phyloP scores from a whole-genome alignment of 139 green algal species.

The Picochlorum sp. region DNA sequence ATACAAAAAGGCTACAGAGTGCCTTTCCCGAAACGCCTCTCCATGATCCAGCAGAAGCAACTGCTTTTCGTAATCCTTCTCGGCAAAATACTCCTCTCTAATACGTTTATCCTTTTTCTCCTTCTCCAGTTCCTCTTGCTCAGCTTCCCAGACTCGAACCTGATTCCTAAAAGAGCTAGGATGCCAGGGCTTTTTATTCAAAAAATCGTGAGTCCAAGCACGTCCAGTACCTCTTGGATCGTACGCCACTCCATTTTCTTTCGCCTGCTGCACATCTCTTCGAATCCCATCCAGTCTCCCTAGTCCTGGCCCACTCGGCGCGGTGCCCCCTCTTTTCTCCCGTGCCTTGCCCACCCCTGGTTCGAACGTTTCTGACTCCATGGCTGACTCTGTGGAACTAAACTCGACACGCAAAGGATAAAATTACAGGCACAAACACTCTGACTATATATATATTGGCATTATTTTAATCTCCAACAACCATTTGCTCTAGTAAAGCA shows the following conservation, averaged over 20 bases:
- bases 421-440: too few species aligned
- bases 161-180: conserved; percentile 72
- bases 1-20: conserved; percentile 65
- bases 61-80: conserved; percentile 57
- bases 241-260: conserved; percentile 19
- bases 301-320: not conserved
- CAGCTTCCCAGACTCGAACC: conserved; percentile 51
- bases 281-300: conserved; percentile 18
- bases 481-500: too few species aligned
- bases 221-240: conserved; percentile 27
- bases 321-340: too few species aligned
- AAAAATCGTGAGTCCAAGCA: conserved; percentile 59
- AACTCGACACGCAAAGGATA: too few species aligned
- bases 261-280: conserved; percentile 26
- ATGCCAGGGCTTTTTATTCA: conserved; percentile 80
- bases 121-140: conserved; percentile 41
- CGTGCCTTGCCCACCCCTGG: too few species aligned
- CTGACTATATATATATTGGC: too few species aligned
- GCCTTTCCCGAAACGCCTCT: conserved; percentile 32
- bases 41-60: conserved; percentile 52
- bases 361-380: too few species aligned
- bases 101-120: conserved; percentile 24
- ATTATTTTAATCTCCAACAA: too few species aligned
- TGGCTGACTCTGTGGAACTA: too few species aligned
- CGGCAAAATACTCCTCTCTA: conserved; percentile 67